Evolutionary conservation across 495 filamentous ascomycete species (phyloP), one percentile per base, ranked within the genome.

Genomic region (Aspergillus leporis): DNA sequence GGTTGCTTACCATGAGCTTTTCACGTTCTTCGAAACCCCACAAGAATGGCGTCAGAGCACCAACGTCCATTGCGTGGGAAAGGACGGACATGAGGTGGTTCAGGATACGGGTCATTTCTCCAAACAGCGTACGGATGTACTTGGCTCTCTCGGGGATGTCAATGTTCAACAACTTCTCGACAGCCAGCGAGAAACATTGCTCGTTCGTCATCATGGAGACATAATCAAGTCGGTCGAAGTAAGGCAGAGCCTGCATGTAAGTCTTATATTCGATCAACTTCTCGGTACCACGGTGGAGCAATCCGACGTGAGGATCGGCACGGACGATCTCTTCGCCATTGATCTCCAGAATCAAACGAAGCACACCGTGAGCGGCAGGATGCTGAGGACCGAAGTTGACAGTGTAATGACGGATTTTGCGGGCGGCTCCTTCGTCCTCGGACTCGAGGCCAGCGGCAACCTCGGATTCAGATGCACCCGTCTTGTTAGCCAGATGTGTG

Each of bases 191-290:
- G 73, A 88, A 99, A 67, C 93, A 97, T 78, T 99, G 95, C 82
- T 99, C 95, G 75, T 97, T 97, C 61, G 94, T 98, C 94, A 98
- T 98, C 95, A 99, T 99, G 72, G 92, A 96, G 56, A 97, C 93
- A 74, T 99, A 99, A 74, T 99, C 95, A 73, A 99, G 79, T 60
- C 95, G 90, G 79, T 99, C 95, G 71, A 99, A 99, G 79, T 99
- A 99, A 32, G 95, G 95, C 70, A 99, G 80, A 55, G 95, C 95
- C 73, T 99, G 95, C 66, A 98, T 86, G 72, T 99, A 99, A 51
- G 92, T 96, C 84, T 94, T 95, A 83, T 99, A 99, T 81, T 99
- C 95, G 74, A 97, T 98, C 79, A 99, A 86, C 85, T 99, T 99
- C 83, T 99, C 95, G 56, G 95, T 99, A 63, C 95, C 95, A 69